phyloP scores from a whole-genome alignment of 805 yeast species.

The Candida dajiaensis region DNA sequence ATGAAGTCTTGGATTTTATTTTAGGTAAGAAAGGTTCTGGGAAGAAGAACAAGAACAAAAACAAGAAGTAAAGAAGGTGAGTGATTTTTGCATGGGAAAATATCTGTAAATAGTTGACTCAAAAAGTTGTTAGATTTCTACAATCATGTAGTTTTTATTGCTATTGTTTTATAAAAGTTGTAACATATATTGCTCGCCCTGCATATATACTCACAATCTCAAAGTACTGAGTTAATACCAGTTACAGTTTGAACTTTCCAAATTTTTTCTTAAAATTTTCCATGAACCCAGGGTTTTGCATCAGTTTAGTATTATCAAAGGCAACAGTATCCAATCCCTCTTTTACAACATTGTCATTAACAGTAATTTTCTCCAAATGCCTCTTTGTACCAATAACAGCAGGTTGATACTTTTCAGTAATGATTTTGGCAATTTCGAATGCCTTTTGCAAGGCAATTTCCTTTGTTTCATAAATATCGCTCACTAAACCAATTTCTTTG shows the following conservation, averaged over 20 bases:
- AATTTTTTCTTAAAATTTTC: conserved; percentile 8
- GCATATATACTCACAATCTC: too few species aligned
- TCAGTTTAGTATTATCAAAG: conserved; percentile 38
- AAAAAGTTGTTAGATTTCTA: neutral
- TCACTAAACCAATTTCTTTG: conserved; percentile 45
- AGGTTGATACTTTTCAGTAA: conserved; percentile 45
- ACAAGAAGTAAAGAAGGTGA: conserved; percentile 1
- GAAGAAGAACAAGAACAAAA: conserved; percentile 19
- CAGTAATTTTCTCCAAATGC: conserved; percentile 38
- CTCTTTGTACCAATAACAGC: conserved; percentile 63
- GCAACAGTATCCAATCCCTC: conserved; percentile 48
- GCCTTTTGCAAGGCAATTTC: conserved; percentile 46
- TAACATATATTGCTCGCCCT: too few species aligned
- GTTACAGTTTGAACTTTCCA: conserved; percentile 1
- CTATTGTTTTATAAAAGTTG: too few species aligned
- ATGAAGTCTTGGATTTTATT: conserved; percentile 66
- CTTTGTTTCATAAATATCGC: conserved; percentile 39
- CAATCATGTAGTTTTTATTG: neutral
- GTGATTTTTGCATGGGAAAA: neutral
- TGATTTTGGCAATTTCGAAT: conserved; percentile 37
- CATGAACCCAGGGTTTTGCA: conserved; percentile 9
- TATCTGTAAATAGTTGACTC: neutral
- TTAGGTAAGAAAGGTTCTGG: conserved; percentile 44
- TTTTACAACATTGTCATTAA: conserved; percentile 32
- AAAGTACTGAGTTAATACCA: too few species aligned